phyloP scores from a whole-genome alignment of 2,329 filamentous ascomycete species.

The Leptographium galeiforme region DNA sequence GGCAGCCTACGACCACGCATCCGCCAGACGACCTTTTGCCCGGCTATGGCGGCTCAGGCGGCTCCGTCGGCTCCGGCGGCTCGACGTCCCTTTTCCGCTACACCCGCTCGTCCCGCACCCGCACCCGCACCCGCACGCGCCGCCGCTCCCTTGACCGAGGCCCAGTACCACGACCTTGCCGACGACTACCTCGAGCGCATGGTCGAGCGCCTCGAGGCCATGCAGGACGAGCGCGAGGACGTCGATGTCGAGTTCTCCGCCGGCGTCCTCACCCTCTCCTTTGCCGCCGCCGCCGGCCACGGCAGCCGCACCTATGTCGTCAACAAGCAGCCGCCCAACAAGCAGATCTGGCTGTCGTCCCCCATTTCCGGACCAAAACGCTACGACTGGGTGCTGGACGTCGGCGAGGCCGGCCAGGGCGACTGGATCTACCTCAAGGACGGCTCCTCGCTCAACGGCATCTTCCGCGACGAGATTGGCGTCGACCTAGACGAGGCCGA shows the following conservation, averaged over 20 bases:
- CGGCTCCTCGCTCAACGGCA: slow-evolving; percentile 56
- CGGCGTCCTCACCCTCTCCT: slow-evolving; percentile 10
- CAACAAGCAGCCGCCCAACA: slow-evolving; percentile 98
- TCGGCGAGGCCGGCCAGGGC: slow-evolving; percentile 49
- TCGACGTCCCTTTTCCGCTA: neutral
- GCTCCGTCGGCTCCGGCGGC: too few species aligned
- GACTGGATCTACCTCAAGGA: slow-evolving; percentile 85
- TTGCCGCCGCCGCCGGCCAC: neutral
- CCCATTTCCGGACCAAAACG: slow-evolving; percentile 85
- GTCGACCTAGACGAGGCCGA: slow-evolving; percentile 35
- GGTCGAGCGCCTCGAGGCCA: slow-evolving; percentile 50
- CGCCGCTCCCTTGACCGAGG: slow-evolving; percentile 46
- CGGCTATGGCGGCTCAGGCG: too few species aligned
- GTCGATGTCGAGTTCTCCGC: slow-evolving; percentile 74
- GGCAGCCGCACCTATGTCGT: slow-evolving; percentile 70
- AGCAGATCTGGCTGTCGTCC: slow-evolving; percentile 92
- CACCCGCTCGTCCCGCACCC: neutral
- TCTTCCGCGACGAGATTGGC: slow-evolving; percentile 65
- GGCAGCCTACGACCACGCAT: too few species aligned
- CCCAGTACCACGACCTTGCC: slow-evolving; percentile 64
- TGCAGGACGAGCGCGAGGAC: slow-evolving; percentile 60
- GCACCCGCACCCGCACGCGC: slow-evolving; percentile 10
- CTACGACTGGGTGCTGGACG: slow-evolving; percentile 65
- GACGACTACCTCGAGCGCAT: slow-evolving; percentile 58
- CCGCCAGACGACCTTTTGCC: too few species aligned